Evolutionary conservation across 106 monocot species (phyloP).

Genomic region (Dendrobium huoshanense): DNA sequence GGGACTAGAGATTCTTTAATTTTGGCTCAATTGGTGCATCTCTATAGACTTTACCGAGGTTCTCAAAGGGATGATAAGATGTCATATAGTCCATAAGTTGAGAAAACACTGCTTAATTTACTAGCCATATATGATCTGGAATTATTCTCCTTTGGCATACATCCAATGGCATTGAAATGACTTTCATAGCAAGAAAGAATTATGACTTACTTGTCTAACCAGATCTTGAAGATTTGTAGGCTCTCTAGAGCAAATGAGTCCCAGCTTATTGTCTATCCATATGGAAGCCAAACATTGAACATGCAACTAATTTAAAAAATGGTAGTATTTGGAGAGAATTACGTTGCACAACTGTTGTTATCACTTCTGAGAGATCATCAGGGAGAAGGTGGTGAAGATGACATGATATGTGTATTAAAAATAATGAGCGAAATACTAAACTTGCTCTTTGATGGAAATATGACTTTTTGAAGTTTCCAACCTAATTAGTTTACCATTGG

Average conservation of each 20-base stretch:
- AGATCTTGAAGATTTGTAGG: conserved; percentile 67
- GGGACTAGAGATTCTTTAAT: conserved; percentile 34
- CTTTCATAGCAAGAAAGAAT: conserved; percentile 66
- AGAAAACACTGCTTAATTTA: conserved; percentile 57
- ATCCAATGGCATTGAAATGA: conserved; percentile 77
- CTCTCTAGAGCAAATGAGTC: conserved; percentile 21
- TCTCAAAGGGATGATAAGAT: conserved; percentile 9
- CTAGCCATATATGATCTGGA: conserved; percentile 55
- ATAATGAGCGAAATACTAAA: conserved; percentile 47
- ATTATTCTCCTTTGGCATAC: conserved; percentile 49
- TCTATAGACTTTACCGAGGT: conserved; percentile 63
- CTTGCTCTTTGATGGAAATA: too few species aligned
- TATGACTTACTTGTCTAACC: conserved; percentile 28
- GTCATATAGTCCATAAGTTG: conserved; percentile 64
- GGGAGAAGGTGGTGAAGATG: conserved; percentile 43
- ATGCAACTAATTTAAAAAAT: conserved; percentile 59
- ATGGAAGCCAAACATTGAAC: conserved; percentile 24
- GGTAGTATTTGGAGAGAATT: conserved; percentile 50
- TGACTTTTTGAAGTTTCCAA: too few species aligned
- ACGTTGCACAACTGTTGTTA: conserved; percentile 38
- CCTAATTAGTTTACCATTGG: too few species aligned
- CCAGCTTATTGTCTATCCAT: conserved; percentile 23
- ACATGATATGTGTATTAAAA: conserved; percentile 34
- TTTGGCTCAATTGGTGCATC: conserved; percentile 55
- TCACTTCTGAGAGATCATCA: conserved; percentile 40